Conservation (phyloP, 2,329 filamentous ascomycete species). For the Arthrobotrys entomopaga region DNA sequence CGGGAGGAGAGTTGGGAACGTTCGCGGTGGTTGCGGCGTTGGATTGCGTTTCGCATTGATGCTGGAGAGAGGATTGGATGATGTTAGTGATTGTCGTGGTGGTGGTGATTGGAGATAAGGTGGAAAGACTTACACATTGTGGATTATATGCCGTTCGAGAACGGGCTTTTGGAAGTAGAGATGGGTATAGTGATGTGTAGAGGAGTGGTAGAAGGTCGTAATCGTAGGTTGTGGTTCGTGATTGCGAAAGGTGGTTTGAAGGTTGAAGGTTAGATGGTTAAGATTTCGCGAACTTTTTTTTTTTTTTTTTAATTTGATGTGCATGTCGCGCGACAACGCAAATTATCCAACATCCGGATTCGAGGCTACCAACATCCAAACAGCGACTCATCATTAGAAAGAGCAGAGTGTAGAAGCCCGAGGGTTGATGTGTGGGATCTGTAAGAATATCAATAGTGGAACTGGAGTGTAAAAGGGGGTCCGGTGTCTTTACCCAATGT, state of each 20-base stretch:
- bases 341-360: slow-evolving; percentile 23
- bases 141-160: slow-evolving; percentile 12
- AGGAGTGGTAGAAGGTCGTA: not conserved
- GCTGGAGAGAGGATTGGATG: too few relatives aligned
- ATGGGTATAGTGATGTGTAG: not conserved
- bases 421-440: too few relatives aligned
- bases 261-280: slow-evolving; percentile 4
- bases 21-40: slow-evolving; percentile 87
- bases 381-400: too few relatives aligned
- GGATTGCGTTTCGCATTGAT: slow-evolving; percentile 72
- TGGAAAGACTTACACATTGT: slow-evolving; percentile 35
- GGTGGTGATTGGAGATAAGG: not conserved
- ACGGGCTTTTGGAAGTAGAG: slow-evolving; percentile 4
- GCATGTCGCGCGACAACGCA: slow-evolving; percentile 16
- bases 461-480: too few relatives aligned
- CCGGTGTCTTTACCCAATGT: too few relatives aligned
- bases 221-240: not conserved
- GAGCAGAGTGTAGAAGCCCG: too few relatives aligned
- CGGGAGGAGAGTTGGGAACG: slow-evolving; percentile 86
- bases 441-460: too few relatives aligned
- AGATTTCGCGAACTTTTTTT: slow-evolving; percentile 18
- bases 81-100: slow-evolving; percentile 57
- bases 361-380: too few relatives aligned
- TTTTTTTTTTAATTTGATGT: slow-evolving; percentile 4
- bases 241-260: not conserved